Base-by-base conservation (phyloP, 2,329 filamentous ascomycete species). In the Zymoseptoria brevis region DNA sequence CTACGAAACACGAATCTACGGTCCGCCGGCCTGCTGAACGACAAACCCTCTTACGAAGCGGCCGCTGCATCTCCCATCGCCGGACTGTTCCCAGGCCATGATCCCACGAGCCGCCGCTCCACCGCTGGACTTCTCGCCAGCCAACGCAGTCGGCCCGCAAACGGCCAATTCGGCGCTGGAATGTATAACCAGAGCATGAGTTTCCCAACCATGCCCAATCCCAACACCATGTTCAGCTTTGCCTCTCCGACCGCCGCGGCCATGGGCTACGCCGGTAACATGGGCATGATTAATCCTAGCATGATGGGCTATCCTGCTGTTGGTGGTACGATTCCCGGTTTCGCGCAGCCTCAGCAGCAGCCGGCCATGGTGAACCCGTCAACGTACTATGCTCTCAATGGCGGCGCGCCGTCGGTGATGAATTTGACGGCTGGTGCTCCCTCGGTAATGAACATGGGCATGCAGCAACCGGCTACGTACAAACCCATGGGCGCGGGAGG, bases 121-220 rank as follows among this genome's bases (percentile, higher is more conserved):
- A 72, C 72, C 22, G 70, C 73, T 19, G 68, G 73, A 1, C 56
- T 68, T 11, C 50, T 67, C 8, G 63, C 63, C 29, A 53, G 60
- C 13, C 61, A 65, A 26, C 51, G 56, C 3, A 60, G 61, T 29
- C 35, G 61, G 19, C 63, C 66, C 30, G 58, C 61, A 9, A 72
- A 73, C n/a, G 70, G 73, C 21, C 70, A 72, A 1, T 76, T 75
- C 64, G 63, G 62, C 19, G 63, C 61, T 13, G 67, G 64, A 16
- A 59, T 60, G 50, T 67, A 66, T 57, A 67, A 67, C 54, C 60
- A 50, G 41, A 61, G 58, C 35, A 58, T 62, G 30, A 61, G 64
- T 41, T 61, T 66, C 61, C 65, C 66, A 50, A 60, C 60, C 53
- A 59, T 62, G 54, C 54, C 19, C 53, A 53, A 50, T 45, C 13